Base-by-base conservation (phyloP, 2,329 filamentous ascomycete genomes). In the Penicillium sp. region DNA sequence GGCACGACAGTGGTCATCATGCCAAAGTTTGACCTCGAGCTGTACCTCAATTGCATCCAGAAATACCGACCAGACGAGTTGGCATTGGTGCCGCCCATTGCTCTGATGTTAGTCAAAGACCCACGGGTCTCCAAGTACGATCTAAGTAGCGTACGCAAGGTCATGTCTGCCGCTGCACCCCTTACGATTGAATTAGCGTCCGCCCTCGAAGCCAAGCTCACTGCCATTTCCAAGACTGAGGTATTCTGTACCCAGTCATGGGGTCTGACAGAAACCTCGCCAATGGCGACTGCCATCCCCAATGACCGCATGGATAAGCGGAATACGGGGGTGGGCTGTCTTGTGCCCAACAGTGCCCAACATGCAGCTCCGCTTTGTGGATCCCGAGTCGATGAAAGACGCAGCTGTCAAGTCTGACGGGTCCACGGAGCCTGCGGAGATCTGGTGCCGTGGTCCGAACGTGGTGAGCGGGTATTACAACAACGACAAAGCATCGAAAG, bases 281-380 rank as follows among this genome's bases (percentile, higher is more conserved):
- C 62, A 0, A 36, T 64, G 49, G 62, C 55, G 3, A 63, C 61
- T 7, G 47, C 50, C 17, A 9, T 63, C 12, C 61, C 62, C 1
- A 61, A 59, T 48, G 49, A 63, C 37, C 59, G 61, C 17, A 53
- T 64, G 57, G 62, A 63, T 40, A 64, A 63, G 44, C 49, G 62
- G 9, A 43, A 49, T 14, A 38, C 42, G 2, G 58, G 58, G 1
- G 61, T 63, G 9, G 62, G 62, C 12, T 58, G 56, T 9, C 61
- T 64, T 31, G 53, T 53, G 28, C 56, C 52, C 10, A 63, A 60
- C 40, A 63, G 53, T 53, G 28, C 56, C 52, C 10, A 63, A 60
- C 40, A 63, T 64, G 62, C 52, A 60, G 41, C 57, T 63, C 49
- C 62, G 62, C 30, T 64, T 64, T 17, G 57, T 64, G 16, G 62